A percentile compares a stretch with the other conserved stretches of the same genome.
Evolutionary conservation across 345 rosid species (phyloP).

Genomic region (Aquilaria malaccensis): DNA sequence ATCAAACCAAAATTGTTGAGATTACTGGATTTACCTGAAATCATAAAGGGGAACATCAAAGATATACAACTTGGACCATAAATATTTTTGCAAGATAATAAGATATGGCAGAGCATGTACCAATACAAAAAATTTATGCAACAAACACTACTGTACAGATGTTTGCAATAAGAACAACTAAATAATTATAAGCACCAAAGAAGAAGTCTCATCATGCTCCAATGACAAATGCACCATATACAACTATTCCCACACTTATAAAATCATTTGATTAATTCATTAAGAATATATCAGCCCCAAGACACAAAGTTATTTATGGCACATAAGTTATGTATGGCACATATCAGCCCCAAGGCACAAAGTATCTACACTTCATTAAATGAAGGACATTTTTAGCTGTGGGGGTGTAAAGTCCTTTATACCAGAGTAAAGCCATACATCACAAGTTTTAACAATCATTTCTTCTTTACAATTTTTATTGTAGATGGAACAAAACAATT

Average conservation of each 20-base stretch:
- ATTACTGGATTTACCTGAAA: constrained; percentile 54
- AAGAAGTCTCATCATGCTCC: constrained; percentile 62
- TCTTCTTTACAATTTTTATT: too few species aligned
- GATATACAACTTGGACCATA: not conserved
- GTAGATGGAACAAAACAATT: too few species aligned
- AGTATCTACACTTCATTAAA: too few species aligned
- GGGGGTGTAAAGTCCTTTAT: too few species aligned
- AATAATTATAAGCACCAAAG: constrained; percentile 65
- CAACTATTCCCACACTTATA: constrained; percentile 58
- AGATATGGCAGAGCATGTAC: constrained; percentile 19
- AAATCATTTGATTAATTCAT: constrained; percentile 30
- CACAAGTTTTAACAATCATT: too few species aligned
- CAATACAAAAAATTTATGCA: constrained; percentile 54
- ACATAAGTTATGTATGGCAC: too few species aligned
- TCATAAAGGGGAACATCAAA: not conserved
- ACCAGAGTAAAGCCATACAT: too few species aligned
- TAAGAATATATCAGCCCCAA: constrained; percentile 13
- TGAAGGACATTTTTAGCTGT: too few species aligned
- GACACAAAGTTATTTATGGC: not conserved
- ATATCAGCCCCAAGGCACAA: too few species aligned
- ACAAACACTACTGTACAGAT: constrained; percentile 63
- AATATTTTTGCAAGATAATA: not conserved
- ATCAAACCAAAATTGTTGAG: constrained; percentile 61
- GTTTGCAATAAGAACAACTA: constrained; percentile 60
- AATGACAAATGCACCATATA: constrained; percentile 56